A percentile compares a stretch with the other conserved stretches of the same genome.
These are phyloP conservation scores for Arthrobotrys pseudoclavata DNA, from an alignment of 2,329 filamentous ascomycete genomes.

Conservation along the genomic window DNA sequence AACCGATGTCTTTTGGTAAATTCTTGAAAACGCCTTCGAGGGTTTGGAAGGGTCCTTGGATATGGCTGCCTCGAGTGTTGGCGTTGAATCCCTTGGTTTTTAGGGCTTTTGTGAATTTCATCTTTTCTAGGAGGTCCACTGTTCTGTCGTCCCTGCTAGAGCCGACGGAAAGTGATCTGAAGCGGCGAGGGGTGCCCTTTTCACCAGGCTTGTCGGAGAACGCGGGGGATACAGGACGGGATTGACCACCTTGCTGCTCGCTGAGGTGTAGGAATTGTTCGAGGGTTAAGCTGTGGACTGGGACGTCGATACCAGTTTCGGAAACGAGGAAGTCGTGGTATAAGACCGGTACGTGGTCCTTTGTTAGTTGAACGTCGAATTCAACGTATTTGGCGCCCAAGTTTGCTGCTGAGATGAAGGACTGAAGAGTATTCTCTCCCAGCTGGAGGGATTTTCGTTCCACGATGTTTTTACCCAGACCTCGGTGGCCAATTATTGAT, in stretches of 20 bases:
- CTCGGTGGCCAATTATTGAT: slow-evolving; percentile 75
- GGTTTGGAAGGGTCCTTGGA: slow-evolving; percentile 95
- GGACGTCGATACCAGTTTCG: slow-evolving; percentile 96
- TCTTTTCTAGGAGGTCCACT: slow-evolving; percentile 79
- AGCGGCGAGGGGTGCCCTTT: slow-evolving; percentile 58
- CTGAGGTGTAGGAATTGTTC: slow-evolving; percentile 73
- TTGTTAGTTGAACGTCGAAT: slow-evolving; percentile 96
- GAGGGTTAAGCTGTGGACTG: slow-evolving; percentile 92
- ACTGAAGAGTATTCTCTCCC: slow-evolving; percentile 94
- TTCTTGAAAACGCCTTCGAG: slow-evolving; percentile 92
- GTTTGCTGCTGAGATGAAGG: slow-evolving; percentile 96
- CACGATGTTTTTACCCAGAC: slow-evolving; percentile 89
- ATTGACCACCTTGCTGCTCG: slow-evolving; percentile 66
- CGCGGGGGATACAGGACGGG: slow-evolving; percentile 66
- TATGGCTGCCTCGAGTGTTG: slow-evolving; percentile 92
- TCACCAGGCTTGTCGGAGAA: slow-evolving; percentile 66
- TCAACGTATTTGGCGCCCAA: slow-evolving; percentile 83
- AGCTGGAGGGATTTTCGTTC: slow-evolving; percentile 89
- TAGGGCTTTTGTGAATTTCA: slow-evolving; percentile 97
- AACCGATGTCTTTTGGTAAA: slow-evolving; percentile 84
- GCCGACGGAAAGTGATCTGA: slow-evolving; percentile 74
- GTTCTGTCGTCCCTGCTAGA: slow-evolving; percentile 67
- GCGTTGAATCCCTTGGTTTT: slow-evolving; percentile 94
- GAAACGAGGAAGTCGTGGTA: slow-evolving; percentile 99
- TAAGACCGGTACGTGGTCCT: slow-evolving; percentile 97